Conservation (phyloP, 1,284 basidiomycete species). For the Cronartium quercuum region DNA sequence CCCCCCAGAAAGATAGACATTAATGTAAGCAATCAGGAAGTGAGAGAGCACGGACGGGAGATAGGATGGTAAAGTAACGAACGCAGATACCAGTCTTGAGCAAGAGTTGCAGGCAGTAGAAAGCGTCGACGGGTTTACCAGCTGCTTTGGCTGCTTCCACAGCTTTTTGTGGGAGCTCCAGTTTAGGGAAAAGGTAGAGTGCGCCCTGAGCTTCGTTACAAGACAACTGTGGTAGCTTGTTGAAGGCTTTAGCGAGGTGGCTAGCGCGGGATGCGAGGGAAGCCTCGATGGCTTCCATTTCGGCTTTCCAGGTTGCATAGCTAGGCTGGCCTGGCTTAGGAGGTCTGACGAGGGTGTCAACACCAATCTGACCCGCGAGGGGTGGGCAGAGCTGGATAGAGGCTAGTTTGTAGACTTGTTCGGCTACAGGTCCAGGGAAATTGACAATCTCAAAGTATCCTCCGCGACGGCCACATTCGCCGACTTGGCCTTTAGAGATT, state of each 20-base stretch:
- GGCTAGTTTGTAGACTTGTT: slow-evolving; percentile 90
- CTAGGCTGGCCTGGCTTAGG: slow-evolving; percentile 68
- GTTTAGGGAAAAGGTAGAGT: slow-evolving; percentile 74
- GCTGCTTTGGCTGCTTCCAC: slow-evolving; percentile 63
- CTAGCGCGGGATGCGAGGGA: slow-evolving; percentile 66
- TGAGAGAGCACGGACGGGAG: not conserved
- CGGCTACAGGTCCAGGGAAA: slow-evolving; percentile 65
- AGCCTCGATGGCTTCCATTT: slow-evolving; percentile 70
- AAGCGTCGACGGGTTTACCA: slow-evolving; percentile 75
- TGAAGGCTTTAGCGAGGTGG: slow-evolving; percentile 69
- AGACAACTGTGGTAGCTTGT: slow-evolving; percentile 68
- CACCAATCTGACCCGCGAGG: slow-evolving; percentile 78
- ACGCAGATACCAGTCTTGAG: slow-evolving; percentile 82
- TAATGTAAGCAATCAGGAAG: not conserved
- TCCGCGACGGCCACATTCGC: slow-evolving; percentile 86
- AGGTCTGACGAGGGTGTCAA: slow-evolving; percentile 82
- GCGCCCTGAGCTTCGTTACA: slow-evolving; percentile 86
- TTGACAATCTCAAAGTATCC: slow-evolving; percentile 90
- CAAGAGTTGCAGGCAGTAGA: slow-evolving; percentile 74
- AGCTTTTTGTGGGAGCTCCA: slow-evolving; percentile 65
- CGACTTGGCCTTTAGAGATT: slow-evolving; percentile 86
- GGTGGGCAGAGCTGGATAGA: slow-evolving; percentile 82
- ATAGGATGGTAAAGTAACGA: not conserved
- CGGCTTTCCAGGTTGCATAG: slow-evolving; percentile 69
- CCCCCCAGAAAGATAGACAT: not conserved